A percentile compares a stretch with the other conserved stretches of the same genome.
Evolutionary conservation across 2,329 filamentous ascomycete genomes (phyloP).

Genomic region (Plectosphaerella sp.): DNA sequence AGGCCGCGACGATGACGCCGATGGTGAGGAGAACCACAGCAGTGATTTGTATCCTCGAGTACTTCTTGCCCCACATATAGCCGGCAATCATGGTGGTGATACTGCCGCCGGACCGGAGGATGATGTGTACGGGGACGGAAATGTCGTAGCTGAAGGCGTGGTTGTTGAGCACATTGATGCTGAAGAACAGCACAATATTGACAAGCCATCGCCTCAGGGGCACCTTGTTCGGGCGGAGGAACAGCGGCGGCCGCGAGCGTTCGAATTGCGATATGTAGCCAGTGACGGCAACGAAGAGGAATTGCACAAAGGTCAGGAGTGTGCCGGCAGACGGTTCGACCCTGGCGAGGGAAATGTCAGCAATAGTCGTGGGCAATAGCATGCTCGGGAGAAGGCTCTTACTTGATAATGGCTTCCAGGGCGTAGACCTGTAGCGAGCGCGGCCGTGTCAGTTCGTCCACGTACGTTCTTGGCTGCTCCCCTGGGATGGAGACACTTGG

Average conservation of each 20-base stretch:
- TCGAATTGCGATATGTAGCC: slow-evolving; percentile 76
- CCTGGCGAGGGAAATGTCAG: slow-evolving; percentile 35
- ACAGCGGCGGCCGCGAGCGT: slow-evolving; percentile 60
- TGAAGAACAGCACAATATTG: slow-evolving; percentile 87
- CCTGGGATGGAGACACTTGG: too few species aligned
- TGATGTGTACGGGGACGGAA: slow-evolving; percentile 94
- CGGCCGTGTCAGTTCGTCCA: slow-evolving; percentile 3
- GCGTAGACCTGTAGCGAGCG: slow-evolving; percentile 71
- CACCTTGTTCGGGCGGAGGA: slow-evolving; percentile 72
- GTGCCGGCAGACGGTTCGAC: slow-evolving; percentile 77
- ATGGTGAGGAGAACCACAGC: slow-evolving; percentile 80
- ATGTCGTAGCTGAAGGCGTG: slow-evolving; percentile 97
- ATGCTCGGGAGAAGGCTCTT: slow-evolving; percentile 30
- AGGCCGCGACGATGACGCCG: slow-evolving; percentile 82
- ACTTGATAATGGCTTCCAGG: slow-evolving; percentile 92
- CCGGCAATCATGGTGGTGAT: slow-evolving; percentile 95
- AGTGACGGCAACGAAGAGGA: slow-evolving; percentile 74
- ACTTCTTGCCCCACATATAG: slow-evolving; percentile 78
- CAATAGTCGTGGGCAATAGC: slow-evolving; percentile 13
- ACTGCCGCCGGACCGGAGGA: slow-evolving; percentile 88
- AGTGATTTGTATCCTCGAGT: slow-evolving; percentile 72
- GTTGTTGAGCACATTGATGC: slow-evolving; percentile 94
- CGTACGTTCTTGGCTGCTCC: neutral
- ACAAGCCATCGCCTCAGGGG: slow-evolving; percentile 80
- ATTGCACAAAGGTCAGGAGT: slow-evolving; percentile 85